A percentile compares a stretch with the other conserved stretches of the same genome.
phyloP scores from a whole-genome alignment of 352 stramenopile species.

The Pythium phragmitis region DNA sequence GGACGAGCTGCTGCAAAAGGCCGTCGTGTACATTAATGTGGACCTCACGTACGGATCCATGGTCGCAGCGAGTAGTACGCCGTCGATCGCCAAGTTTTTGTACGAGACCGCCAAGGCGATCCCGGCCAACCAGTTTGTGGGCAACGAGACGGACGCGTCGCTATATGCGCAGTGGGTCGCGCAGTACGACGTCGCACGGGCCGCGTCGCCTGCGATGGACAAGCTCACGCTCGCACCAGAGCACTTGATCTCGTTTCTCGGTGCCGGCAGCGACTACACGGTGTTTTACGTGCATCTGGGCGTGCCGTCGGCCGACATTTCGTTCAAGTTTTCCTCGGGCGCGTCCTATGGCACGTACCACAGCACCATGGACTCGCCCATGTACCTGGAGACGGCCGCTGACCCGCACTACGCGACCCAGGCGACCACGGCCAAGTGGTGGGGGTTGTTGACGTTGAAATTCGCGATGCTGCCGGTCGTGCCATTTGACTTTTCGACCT shows the following conservation, averaged over 20 bases:
- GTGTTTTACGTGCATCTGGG: slow-evolving; percentile 87
- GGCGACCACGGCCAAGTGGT: slow-evolving; percentile 34
- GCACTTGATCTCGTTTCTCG: slow-evolving; percentile 61
- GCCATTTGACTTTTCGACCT: slow-evolving; percentile 27
- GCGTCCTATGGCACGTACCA: slow-evolving; percentile 74
- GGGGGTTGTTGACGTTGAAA: slow-evolving; percentile 36
- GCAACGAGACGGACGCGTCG: slow-evolving; percentile 25
- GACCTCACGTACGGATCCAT: slow-evolving; percentile 63
- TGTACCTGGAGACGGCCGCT: slow-evolving; percentile 48
- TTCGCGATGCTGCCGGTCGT: slow-evolving; percentile 30
- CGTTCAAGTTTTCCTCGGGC: slow-evolving; percentile 34
- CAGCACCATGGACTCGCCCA: slow-evolving; percentile 71
- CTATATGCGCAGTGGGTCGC: slow-evolving; percentile 47
- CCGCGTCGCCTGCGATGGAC: slow-evolving; percentile 16
- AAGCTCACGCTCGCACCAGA: slow-evolving; percentile 42
- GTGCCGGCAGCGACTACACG: slow-evolving; percentile 73
- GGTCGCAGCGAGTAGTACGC: slow-evolving; percentile 52
- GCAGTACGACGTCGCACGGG: slow-evolving; percentile 5
- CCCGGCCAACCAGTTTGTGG: slow-evolving; percentile 46
- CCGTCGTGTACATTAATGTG: slow-evolving; percentile 85
- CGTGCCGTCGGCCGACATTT: slow-evolving; percentile 79
- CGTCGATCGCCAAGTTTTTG: slow-evolving; percentile 46
- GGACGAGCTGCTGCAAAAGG: slow-evolving; percentile 45
- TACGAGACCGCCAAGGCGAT: slow-evolving; percentile 50
- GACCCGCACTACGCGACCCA: slow-evolving; percentile 45